A percentile compares a stretch with the other conserved stretches of the same genome.
Conservation (phyloP, 2,329 filamentous ascomycete genomes). For the Aspergillus novoparasiticus region DNA sequence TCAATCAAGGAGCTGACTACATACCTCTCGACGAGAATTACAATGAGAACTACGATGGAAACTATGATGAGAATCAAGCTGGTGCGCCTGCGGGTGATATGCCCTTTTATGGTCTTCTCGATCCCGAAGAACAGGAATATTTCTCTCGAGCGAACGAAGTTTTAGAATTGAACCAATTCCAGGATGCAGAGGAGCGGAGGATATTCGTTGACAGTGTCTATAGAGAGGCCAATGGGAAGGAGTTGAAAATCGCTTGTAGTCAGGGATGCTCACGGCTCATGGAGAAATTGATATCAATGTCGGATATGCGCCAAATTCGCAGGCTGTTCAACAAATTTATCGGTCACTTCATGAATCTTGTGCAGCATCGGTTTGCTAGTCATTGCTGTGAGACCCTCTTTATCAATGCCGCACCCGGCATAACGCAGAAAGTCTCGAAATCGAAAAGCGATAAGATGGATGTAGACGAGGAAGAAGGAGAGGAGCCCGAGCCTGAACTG, state of each 20-base stretch:
- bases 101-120: conserved; percentile 90
- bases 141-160: conserved; percentile 88
- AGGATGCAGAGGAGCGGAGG: conserved; percentile 69
- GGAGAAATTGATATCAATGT: conserved; percentile 85
- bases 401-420: conserved; percentile 74
- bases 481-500: conserved; percentile 50
- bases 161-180: conserved; percentile 87
- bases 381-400: conserved; percentile 97
- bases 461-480: conserved; percentile 49
- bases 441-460: conserved; percentile 44
- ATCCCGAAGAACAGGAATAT: conserved; percentile 92
- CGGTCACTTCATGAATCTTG: conserved; percentile 82
- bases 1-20: conserved; percentile 35
- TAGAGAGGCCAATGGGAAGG: conserved; percentile 84
- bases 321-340: conserved; percentile 81
- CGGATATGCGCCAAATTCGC: conserved; percentile 79
- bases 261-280: conserved; percentile 92
- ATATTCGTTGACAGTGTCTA: conserved; percentile 81
- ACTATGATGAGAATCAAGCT: conserved; percentile 23
- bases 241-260: conserved; percentile 92
- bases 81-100: conserved; percentile 52
- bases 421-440: conserved; percentile 69
- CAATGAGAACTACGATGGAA: conserved; percentile 17
- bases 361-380: conserved; percentile 94
- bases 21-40: conserved; percentile 35